A percentile compares a stretch with the other conserved stretches of the same genome.
Conservation (phyloP, 345 rosid species). For the Hibiscus trionum region DNA sequence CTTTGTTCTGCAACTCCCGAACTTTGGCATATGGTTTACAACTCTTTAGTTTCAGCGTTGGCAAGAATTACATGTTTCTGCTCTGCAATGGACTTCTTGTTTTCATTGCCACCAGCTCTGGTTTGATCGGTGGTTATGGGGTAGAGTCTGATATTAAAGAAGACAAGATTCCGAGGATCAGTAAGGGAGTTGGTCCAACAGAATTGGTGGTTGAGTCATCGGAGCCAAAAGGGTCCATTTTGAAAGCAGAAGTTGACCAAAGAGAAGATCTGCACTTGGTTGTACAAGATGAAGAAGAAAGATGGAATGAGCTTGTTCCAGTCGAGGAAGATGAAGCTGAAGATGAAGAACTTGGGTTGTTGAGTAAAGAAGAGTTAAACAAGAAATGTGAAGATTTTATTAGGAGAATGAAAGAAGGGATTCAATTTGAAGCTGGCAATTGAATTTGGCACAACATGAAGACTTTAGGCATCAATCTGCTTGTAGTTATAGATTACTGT, state of each 20-base stretch:
- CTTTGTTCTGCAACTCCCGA: constrained; percentile 18
- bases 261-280: constrained; percentile 10
- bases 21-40: constrained; percentile 15
- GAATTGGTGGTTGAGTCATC: constrained; percentile 62
- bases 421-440: constrained; percentile 21
- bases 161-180: constrained; percentile 10
- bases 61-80: constrained; percentile 60
- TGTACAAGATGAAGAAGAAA: constrained; percentile 16
- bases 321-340: constrained; percentile 5
- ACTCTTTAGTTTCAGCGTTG: constrained; percentile 17
- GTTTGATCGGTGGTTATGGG: constrained; percentile 17
- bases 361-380: constrained; percentile 55
- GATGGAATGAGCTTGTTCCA: constrained; percentile 6
- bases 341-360: constrained; percentile 13
- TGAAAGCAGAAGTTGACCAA: constrained; percentile 19
- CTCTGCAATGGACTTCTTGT: constrained; percentile 66
- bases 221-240: neutral
- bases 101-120: constrained; percentile 36
- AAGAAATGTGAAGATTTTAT: constrained; percentile 69
- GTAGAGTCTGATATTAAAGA: constrained; percentile 7
- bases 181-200: constrained; percentile 50
- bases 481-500: neutral
- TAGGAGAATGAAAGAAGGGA: constrained; percentile 40
- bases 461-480: neutral
- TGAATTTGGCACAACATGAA: neutral